These are phyloP conservation scores for Curvularia sp. DNA, from an alignment of 2,329 filamentous ascomycete genomes.

Conservation along the genomic window DNA sequence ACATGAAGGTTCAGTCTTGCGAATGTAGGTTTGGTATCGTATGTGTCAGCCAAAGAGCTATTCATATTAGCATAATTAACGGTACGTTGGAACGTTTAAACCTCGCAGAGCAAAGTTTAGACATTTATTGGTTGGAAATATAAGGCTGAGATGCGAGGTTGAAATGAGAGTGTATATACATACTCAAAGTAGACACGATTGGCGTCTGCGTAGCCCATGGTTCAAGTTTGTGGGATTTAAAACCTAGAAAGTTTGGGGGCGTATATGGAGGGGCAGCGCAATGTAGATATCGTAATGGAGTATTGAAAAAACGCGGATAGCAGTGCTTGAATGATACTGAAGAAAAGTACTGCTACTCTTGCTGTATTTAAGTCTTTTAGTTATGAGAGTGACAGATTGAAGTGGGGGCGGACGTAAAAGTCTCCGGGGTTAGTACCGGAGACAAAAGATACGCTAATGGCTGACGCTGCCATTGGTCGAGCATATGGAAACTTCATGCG, in stretches of 20 bases:
- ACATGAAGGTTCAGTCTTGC: slow-evolving; percentile 62
- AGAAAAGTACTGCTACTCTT: background rate
- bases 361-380: background rate
- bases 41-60: slow-evolving; percentile 62
- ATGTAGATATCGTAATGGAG: background rate
- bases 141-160: background rate
- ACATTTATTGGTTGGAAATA: background rate
- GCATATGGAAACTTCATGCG: background rate
- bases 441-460: slow-evolving; percentile 10
- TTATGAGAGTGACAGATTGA: background rate
- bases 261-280: background rate
- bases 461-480: slow-evolving; percentile 25
- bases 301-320: background rate
- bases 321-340: background rate
- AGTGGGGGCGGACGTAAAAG: slow-evolving; percentile 8
- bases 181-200: slow-evolving; percentile 50
- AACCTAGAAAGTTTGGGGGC: background rate
- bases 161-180: background rate
- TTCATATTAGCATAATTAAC: background rate
- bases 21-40: slow-evolving; percentile 63
- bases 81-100: background rate
- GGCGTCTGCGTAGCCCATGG: slow-evolving; percentile 43
- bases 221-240: background rate
- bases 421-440: slow-evolving; percentile 27
- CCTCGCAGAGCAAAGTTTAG: background rate